These are phyloP conservation scores for Naganishia randhawae DNA, from an alignment of 768 basidiomycete species.

Conservation along the genomic window DNA sequence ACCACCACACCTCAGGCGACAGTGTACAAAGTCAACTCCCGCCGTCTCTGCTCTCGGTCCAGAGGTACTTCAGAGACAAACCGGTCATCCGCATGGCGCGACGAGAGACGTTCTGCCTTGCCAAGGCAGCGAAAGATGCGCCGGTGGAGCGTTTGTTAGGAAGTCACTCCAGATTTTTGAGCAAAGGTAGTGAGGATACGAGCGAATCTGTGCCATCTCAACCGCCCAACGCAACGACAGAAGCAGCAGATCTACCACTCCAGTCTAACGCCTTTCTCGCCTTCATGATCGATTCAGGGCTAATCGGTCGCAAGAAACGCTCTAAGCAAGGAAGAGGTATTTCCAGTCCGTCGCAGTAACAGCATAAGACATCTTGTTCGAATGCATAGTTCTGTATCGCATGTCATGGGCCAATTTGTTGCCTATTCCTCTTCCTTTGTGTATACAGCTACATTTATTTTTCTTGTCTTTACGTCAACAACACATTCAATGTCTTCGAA, in stretches of 20 bases:
- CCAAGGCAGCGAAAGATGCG: too few species aligned
- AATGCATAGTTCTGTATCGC: not conserved
- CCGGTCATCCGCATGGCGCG: slow-evolving; percentile 11
- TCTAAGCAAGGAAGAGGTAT: not conserved
- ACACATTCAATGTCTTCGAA: slow-evolving; percentile 68
- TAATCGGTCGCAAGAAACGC: slow-evolving; percentile 6
- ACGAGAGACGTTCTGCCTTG: slow-evolving; percentile 17
- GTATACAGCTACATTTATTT: not conserved
- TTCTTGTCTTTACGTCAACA: slow-evolving; percentile 52
- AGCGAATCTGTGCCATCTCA: not conserved
- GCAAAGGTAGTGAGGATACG: not conserved
- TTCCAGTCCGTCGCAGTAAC: not conserved
- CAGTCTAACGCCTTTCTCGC: not conserved
- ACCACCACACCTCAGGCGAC: not conserved
- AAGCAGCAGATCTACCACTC: not conserved
- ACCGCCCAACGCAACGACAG: not conserved
- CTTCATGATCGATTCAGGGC: not conserved
- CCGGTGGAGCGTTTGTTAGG: not conserved
- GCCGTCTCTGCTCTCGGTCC: not conserved
- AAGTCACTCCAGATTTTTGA: not conserved
- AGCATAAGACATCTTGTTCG: not conserved
- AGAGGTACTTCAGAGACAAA: not conserved
- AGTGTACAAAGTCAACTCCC: not conserved
- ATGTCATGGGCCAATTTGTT: not conserved
- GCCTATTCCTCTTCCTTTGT: not conserved